Evolutionary conservation across 2,329 filamentous ascomycete species (phyloP).

Genomic region (Fusarium praegraminearum): DNA sequence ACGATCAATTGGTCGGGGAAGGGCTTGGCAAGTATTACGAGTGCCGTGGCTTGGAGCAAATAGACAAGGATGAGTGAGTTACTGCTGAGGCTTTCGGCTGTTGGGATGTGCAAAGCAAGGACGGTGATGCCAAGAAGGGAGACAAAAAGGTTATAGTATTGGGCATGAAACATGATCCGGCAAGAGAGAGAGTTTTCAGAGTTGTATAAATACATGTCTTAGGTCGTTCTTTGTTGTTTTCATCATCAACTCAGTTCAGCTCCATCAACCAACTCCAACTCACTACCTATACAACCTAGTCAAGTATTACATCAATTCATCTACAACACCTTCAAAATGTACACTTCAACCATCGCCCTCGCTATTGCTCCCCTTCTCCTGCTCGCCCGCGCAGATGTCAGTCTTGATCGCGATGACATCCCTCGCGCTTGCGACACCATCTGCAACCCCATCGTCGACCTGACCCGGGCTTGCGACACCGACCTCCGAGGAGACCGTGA

Average conservation of each 20-base stretch:
- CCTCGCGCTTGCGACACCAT: constrained; percentile 53
- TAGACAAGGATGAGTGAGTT: not conserved
- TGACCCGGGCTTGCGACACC: constrained; percentile 54
- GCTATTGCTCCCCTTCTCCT: constrained; percentile 48
- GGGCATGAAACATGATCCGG: constrained; percentile 1
- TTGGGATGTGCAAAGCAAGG: constrained; percentile 10
- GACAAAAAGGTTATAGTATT: not conserved
- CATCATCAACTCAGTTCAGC: not conserved
- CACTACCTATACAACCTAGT: not conserved
- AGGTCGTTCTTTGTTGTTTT: not conserved
- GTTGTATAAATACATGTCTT: constrained; percentile 25
- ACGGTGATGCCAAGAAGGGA: constrained; percentile 14
- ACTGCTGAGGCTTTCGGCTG: constrained; percentile 29
- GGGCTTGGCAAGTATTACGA: constrained; percentile 32
- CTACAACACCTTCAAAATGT: constrained; percentile 43
- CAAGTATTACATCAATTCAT: not conserved
- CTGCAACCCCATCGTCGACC: constrained; percentile 53
- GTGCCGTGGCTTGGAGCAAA: constrained; percentile 34
- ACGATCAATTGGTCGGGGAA: constrained; percentile 14
- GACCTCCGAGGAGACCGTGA: constrained; percentile 49
- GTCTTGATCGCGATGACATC: constrained; percentile 52
- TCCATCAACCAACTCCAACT: not conserved
- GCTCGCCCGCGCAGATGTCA: constrained; percentile 51
- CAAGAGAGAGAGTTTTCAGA: not conserved
- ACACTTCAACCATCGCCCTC: constrained; percentile 48